These are phyloP conservation scores for Niebla homalea DNA, from an alignment of 495 filamentous ascomycete genomes.

Conservation along the genomic window DNA sequence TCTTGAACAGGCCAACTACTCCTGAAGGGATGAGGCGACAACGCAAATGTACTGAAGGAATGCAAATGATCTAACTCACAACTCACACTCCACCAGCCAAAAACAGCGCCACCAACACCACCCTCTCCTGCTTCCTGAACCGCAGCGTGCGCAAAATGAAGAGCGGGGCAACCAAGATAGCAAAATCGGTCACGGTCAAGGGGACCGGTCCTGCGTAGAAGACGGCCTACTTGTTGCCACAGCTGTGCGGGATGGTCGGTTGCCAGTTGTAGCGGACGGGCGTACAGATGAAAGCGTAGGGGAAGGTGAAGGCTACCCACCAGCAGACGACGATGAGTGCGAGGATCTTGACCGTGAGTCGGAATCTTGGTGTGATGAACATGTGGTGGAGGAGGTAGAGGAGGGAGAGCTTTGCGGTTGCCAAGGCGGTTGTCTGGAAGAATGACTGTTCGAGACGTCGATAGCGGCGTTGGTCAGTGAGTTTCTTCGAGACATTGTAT, in stretches of 20 bases:
- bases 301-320: neutral
- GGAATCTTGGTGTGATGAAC: conserved; percentile 5
- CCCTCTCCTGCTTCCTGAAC: neutral
- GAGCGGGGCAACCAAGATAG: conserved; percentile 1
- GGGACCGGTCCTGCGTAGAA: neutral
- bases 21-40: no score
- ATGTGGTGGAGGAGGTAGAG: conserved; percentile 5
- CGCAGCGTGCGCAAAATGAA: neutral
- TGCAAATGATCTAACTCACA: no score
- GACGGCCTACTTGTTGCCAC: neutral
- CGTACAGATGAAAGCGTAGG: neutral
- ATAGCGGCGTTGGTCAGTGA: no score
- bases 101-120: neutral
- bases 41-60: no score
- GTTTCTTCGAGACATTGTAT: no score
- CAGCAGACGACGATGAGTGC: conserved; percentile 2
- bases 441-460: no score
- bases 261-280: conserved; percentile 1
- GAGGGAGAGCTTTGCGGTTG: neutral
- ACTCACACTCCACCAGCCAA: conserved; percentile 5
- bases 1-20: no score
- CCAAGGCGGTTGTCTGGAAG: neutral
- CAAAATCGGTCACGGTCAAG: conserved; percentile 5
- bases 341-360: neutral
- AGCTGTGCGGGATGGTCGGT: neutral